Percentiles rank a stretch among this genome's conserved stretches.
Conservation (phyloP, 2,329 filamentous ascomycete species). For the Aspergillus pseudoviridinutans region DNA sequence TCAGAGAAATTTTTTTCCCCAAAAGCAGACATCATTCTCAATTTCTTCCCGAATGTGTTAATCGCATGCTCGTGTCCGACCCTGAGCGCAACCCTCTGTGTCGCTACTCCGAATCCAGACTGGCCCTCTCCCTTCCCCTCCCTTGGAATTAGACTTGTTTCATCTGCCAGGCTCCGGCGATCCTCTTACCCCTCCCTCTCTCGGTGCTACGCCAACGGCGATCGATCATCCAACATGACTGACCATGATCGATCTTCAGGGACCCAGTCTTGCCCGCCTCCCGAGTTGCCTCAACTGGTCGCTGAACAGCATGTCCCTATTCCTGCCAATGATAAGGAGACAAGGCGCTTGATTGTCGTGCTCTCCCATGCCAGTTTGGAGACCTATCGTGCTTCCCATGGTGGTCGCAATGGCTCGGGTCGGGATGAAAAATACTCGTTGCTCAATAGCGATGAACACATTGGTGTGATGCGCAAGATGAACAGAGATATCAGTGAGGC, state of each 20-base stretch:
- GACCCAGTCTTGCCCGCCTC: constrained; percentile 92
- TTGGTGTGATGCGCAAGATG: constrained; percentile 99
- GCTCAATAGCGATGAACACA: constrained; percentile 98
- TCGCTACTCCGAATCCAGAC: not conserved
- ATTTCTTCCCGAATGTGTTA: not conserved
- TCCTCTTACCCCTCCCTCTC: constrained; percentile 4
- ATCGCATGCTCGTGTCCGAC: not conserved
- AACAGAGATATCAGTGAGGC: constrained; percentile 97
- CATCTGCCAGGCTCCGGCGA: not conserved
- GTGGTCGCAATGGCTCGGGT: constrained; percentile 57
- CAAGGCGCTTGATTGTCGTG: constrained; percentile 87
- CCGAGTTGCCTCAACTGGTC: constrained; percentile 82
- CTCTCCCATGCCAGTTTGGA: constrained; percentile 96
- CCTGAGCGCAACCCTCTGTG: not conserved
- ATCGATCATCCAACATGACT: constrained; percentile 19
- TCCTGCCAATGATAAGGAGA: constrained; percentile 79
- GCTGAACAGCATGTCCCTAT: constrained; percentile 90
- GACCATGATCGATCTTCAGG: constrained; percentile 48
- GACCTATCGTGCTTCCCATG: constrained; percentile 88
- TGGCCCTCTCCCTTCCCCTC: not conserved
- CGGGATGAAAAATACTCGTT: constrained; percentile 95
- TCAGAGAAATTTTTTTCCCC: not conserved
- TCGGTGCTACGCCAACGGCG: not conserved
- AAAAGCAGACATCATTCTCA: not conserved
- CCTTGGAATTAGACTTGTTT: not conserved